phyloP scores from a whole-genome alignment of 176 grass and related monocot species.

The Bothriochloa decipiens region DNA sequence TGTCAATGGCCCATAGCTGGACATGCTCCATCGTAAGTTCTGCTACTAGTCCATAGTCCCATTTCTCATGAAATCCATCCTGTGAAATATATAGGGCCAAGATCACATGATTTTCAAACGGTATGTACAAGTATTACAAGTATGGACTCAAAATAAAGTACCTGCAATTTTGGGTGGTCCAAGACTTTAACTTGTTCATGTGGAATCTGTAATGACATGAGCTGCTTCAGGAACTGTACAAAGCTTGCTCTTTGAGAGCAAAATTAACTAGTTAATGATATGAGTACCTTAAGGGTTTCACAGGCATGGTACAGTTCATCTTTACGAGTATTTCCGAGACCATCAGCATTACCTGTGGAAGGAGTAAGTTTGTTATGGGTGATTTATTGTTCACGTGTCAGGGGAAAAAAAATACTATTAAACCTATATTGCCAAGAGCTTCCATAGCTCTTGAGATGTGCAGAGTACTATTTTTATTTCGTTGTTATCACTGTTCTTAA shows the following conservation, averaged over 20 bases:
- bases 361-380: neutral
- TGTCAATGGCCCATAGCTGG: conserved; percentile 71
- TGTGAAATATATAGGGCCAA: conserved; percentile 21
- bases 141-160: conserved; percentile 24
- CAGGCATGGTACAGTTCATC: conserved; percentile 78
- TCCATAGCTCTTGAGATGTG: neutral
- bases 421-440: neutral
- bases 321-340: conserved; percentile 70
- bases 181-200: conserved; percentile 68
- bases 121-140: neutral
- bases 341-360: conserved; percentile 81
- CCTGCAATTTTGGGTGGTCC: conserved; percentile 78
- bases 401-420: neutral
- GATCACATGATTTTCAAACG: neutral
- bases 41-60: conserved; percentile 73
- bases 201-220: conserved; percentile 59
- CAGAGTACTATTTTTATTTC: neutral
- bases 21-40: conserved; percentile 54
- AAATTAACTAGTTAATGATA: neutral
- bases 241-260: conserved; percentile 12
- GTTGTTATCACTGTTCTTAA: too few species aligned
- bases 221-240: neutral
- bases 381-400: neutral
- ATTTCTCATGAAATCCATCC: conserved; percentile 89
- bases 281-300: conserved; percentile 56